A percentile compares a stretch with the other conserved stretches of the same genome.
These are phyloP conservation scores for Stachybotrys chlorohalonatus DNA, from an alignment of 2,329 filamentous ascomycete species.

Conservation along the genomic window DNA sequence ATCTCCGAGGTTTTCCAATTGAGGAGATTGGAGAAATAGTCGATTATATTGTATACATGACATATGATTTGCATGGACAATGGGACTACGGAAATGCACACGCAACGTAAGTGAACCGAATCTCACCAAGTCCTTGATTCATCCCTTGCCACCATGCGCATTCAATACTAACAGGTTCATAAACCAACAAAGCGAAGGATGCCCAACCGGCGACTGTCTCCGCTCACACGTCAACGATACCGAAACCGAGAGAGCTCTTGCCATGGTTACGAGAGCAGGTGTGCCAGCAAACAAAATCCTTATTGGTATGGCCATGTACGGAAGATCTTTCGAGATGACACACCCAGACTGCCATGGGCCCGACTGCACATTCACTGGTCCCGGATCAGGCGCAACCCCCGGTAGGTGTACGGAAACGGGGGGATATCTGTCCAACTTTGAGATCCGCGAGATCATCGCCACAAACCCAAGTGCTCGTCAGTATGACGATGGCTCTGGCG, in stretches of 20 bases:
- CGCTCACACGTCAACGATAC: conserved; percentile 26
- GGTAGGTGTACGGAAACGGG: conserved; percentile 16
- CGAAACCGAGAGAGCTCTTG: conserved; percentile 20
- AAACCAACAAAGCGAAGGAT: conserved; percentile 9
- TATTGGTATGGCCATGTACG: conserved; percentile 22
- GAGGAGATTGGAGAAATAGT: conserved; percentile 11
- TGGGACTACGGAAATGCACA: conserved; percentile 2
- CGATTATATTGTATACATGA: conserved; percentile 19
- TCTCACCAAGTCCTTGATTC: too few species aligned
- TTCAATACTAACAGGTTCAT: neutral
- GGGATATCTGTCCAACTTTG: conserved; percentile 21
- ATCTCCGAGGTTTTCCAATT: conserved; percentile 20
- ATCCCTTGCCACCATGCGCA: too few species aligned
- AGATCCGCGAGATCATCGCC: conserved; percentile 13
- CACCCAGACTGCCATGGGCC: conserved; percentile 14
- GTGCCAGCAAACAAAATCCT: conserved; percentile 18
- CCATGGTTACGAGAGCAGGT: conserved; percentile 25
- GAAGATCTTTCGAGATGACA: conserved; percentile 23
- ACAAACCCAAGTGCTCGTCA: conserved; percentile 3
- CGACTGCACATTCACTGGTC: conserved; percentile 15
- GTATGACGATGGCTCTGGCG: conserved; percentile 3
- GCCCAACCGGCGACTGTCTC: conserved; percentile 21
- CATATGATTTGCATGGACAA: conserved; percentile 6
- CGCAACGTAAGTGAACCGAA: neutral
- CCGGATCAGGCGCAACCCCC: conserved; percentile 9